Percentiles rank a stretch among this genome's conserved stretches.
phyloP scores from a whole-genome alignment of 768 basidiomycete genomes.

The Leccinum uliginosum region DNA sequence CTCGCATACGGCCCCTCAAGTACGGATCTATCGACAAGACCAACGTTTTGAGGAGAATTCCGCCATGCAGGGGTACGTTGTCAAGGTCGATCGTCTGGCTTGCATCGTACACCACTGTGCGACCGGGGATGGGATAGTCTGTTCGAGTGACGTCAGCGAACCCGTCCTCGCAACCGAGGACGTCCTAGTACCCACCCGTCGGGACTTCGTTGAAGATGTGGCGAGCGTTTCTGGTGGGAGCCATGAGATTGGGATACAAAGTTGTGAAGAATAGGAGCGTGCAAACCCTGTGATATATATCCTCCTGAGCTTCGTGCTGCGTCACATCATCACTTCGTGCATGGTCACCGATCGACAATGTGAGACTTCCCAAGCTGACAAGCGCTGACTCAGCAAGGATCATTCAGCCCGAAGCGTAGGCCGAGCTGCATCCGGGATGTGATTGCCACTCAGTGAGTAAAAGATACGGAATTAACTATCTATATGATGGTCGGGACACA shows the following conservation, averaged over 20 bases:
- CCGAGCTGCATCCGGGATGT: too few species aligned
- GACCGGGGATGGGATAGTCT: slow-evolving; percentile 39
- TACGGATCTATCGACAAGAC: slow-evolving; percentile 47
- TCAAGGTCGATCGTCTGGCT: slow-evolving; percentile 48
- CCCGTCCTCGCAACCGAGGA: neutral
- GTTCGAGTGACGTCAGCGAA: neutral
- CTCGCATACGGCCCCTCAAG: slow-evolving; percentile 40
- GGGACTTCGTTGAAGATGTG: slow-evolving; percentile 37
- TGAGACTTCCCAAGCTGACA: too few species aligned
- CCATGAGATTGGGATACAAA: slow-evolving; percentile 1
- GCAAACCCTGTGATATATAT: neutral
- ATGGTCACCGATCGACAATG: too few species aligned
- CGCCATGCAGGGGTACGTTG: slow-evolving; percentile 39
- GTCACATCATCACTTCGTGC: too few species aligned
- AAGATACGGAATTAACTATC: too few species aligned
- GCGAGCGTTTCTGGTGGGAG: slow-evolving; percentile 30
- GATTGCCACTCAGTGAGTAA: too few species aligned
- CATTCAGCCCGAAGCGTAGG: too few species aligned
- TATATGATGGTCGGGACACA: too few species aligned
- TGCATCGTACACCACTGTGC: slow-evolving; percentile 45
- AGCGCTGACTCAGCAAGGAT: too few species aligned
- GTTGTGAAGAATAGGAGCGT: neutral
- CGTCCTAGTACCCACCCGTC: neutral
- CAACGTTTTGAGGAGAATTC: slow-evolving; percentile 47
- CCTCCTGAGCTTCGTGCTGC: neutral